A percentile compares a stretch with the other conserved stretches of the same genome.
These are phyloP conservation scores for Elasticomyces elasticus DNA, from an alignment of 495 filamentous ascomycete genomes.

Conservation along the genomic window DNA sequence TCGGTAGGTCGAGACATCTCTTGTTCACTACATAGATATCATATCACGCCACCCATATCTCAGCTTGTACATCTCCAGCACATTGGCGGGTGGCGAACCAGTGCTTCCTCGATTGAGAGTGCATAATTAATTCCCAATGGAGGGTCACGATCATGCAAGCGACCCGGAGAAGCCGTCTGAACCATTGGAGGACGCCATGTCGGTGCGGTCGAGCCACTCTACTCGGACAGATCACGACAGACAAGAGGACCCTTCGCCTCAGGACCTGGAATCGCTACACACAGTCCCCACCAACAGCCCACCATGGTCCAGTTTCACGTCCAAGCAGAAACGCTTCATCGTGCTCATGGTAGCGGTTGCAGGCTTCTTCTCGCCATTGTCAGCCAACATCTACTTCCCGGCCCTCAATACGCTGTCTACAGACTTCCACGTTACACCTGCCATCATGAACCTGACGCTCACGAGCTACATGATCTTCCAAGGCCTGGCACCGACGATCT, in stretches of 20 bases:
- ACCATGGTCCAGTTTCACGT: slow-evolving; percentile 40
- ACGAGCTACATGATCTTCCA: slow-evolving; percentile 30
- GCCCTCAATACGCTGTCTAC: slow-evolving; percentile 49
- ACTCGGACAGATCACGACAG: slow-evolving; percentile 2
- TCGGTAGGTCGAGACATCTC: not conserved
- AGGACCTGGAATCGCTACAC: slow-evolving; percentile 6
- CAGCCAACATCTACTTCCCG: slow-evolving; percentile 73
- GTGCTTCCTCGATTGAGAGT: no score
- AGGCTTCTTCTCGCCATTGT: slow-evolving; percentile 62
- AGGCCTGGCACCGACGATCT: slow-evolving; percentile 29
- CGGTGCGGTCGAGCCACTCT: not conserved
- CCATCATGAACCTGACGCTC: slow-evolving; percentile 48
- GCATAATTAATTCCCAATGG: no score
- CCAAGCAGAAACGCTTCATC: slow-evolving; percentile 47
- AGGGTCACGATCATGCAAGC: not conserved
- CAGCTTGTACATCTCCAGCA: no score
- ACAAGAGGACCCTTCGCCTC: not conserved
- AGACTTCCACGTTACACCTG: slow-evolving; percentile 47
- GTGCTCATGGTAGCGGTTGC: slow-evolving; percentile 56
- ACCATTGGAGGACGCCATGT: not conserved
- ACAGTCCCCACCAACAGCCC: slow-evolving; percentile 2
- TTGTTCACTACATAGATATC: not conserved
- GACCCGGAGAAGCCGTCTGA: not conserved
- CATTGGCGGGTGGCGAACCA: not conserved
- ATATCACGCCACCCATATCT: no score